Base-by-base conservation (phyloP, 306 rosid genomes). In the Astragalus glycyphyllos region DNA sequence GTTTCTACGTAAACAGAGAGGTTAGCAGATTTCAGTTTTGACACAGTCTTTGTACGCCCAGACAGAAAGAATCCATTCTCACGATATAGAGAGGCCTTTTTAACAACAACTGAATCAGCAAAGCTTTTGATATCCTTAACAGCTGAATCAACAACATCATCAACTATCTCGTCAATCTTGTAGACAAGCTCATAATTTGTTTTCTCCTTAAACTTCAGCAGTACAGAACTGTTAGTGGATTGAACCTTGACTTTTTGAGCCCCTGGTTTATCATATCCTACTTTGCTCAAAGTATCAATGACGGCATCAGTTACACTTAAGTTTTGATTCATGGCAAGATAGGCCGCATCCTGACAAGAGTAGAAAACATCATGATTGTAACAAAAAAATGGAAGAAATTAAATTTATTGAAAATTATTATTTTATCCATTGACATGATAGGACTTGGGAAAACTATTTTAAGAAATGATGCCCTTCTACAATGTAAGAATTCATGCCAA, bases 171-270 rank as follows among this genome's bases (percentile, higher is more conserved):
- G 1, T 82, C 86, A 77, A 94, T 80, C 70, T 82, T 55, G 83
- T 94, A 94, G 8, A 90, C 97, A 72, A 70, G 89, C 65, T 87
- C 80, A 54, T 86, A 94, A 1, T 75, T 83, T 4, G 66, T 49
- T 44, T 80, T 87, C 58, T 72, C 85, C 80, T 80, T 84, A 67
- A 94, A 84, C 46, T 81, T 74, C 50, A 1, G 38, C 16, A 94
- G 81, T 72, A 87, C 97, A 68, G 97, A 69, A 23, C 97, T 94
- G 56, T 86, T 61, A 2, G 80, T 44, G 67, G 98, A 94, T 68
- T 85, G 96, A 84, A 90, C 85, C 90, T 87, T 63, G 69, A 90
- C 96, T 77, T 72, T 74, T 44, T 6, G 84, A 31, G 79, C 13
- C 59, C 76, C 78, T 47, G 54, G 75, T 65, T 81, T 86, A 72